Percentiles rank a stretch among this genome's conserved stretches.
Evolutionary conservation across 176 grass and related monocot genomes (phyloP).

Genomic region (Puya raimondii): DNA sequence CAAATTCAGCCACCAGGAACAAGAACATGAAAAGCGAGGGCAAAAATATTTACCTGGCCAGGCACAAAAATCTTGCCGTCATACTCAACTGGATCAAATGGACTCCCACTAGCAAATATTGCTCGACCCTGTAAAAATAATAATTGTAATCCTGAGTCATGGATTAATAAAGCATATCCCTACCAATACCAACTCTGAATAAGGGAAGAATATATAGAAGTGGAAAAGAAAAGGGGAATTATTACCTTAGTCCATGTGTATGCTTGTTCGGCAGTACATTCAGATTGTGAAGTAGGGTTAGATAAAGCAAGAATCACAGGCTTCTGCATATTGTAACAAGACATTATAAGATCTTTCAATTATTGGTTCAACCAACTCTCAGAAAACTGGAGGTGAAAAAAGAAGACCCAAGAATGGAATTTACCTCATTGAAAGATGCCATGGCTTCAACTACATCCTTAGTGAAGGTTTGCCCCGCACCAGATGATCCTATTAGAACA

Average conservation of each 20-base stretch:
- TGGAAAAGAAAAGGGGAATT: background rate
- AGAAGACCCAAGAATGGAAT: background rate
- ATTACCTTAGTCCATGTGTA: constrained; percentile 97
- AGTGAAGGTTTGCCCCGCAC: constrained; percentile 95
- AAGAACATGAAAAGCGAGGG: constrained; percentile 6
- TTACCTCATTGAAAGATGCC: constrained; percentile 75
- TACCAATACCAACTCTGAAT: background rate
- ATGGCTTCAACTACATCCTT: constrained; percentile 81
- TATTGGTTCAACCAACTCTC: background rate
- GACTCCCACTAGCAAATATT: constrained; percentile 89
- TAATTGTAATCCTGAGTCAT: background rate
- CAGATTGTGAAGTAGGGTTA: constrained; percentile 75
- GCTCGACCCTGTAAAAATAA: constrained; percentile 54
- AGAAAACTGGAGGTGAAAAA: background rate
- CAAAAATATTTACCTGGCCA: constrained; percentile 53
- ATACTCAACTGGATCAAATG: constrained; percentile 87
- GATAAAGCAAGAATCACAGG: constrained; percentile 82
- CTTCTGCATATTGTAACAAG: constrained; percentile 32
- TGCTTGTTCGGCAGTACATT: constrained; percentile 92
- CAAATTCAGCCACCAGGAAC: background rate
- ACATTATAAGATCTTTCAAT: constrained; percentile 8
- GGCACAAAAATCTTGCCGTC: constrained; percentile 69
- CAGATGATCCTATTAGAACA: constrained; percentile 81
- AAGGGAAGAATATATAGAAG: background rate
- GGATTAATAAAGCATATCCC: background rate